These are phyloP conservation scores for Inga laurina DNA, from an alignment of 306 rosid species.

Conservation along the genomic window DNA sequence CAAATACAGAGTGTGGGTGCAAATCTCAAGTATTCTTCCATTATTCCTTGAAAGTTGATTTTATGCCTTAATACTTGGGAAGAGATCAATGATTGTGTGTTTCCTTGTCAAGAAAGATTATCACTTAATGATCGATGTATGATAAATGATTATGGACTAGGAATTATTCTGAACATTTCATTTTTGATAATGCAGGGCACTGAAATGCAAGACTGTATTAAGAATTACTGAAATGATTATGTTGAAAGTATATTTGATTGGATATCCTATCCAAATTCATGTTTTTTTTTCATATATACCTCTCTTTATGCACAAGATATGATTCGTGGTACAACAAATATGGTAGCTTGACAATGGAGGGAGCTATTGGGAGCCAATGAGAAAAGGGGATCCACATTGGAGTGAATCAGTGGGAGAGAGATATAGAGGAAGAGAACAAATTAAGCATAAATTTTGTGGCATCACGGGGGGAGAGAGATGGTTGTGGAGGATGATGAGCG, in stretches of 20 bases:
- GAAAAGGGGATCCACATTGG: not conserved
- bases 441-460: conserved; percentile 19
- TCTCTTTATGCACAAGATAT: not conserved
- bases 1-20: conserved; percentile 49
- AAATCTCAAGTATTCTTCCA: conserved; percentile 63
- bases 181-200: conserved; percentile 6
- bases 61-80: conserved; percentile 23
- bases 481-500: conserved; percentile 63
- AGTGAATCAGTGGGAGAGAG: not conserved
- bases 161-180: conserved; percentile 15
- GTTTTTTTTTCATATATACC: too few relatives aligned
- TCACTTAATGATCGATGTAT: conserved; percentile 3
- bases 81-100: not conserved
- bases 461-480: conserved; percentile 8
- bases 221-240: conserved; percentile 7
- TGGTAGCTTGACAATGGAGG: not conserved
- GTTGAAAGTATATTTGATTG: too few relatives aligned
- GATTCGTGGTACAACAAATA: not conserved
- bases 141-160: conserved; percentile 9
- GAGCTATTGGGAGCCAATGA: not conserved
- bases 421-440: not conserved
- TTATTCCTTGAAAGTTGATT: conserved; percentile 20
- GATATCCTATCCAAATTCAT: too few relatives aligned
- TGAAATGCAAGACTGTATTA: not conserved
- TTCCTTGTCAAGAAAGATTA: conserved; percentile 23